Percentiles rank a stretch among this genome's conserved stretches.
phyloP scores from a whole-genome alignment of 2,329 filamentous ascomycete genomes.

The Trichoderma sp. region DNA sequence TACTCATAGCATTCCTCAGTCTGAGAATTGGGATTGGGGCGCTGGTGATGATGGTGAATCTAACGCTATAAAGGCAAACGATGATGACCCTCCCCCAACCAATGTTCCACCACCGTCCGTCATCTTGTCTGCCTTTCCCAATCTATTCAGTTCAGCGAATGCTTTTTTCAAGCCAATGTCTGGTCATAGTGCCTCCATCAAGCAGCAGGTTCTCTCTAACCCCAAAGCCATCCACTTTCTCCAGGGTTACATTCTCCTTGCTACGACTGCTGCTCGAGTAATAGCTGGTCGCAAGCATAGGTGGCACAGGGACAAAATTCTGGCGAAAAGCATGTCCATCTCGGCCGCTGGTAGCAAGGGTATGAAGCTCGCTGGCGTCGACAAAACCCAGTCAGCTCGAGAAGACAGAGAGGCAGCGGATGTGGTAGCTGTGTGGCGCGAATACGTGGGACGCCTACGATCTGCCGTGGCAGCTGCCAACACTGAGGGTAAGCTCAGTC shows the following conservation, averaged over 20 bases:
- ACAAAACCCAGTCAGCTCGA: constrained; percentile 75
- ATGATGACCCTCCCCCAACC: constrained; percentile 61
- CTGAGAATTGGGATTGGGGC: constrained; percentile 52
- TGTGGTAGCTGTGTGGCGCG: constrained; percentile 71
- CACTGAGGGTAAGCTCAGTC: constrained; percentile 50
- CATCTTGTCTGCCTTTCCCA: constrained; percentile 72
- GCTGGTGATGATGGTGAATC: constrained; percentile 36
- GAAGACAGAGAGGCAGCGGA: constrained; percentile 85
- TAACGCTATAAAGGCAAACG: constrained; percentile 25
- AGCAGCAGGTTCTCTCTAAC: constrained; percentile 63
- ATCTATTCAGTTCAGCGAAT: constrained; percentile 65
- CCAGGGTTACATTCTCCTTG: constrained; percentile 60
- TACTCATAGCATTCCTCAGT: constrained; percentile 21
- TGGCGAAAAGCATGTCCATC: constrained; percentile 87
- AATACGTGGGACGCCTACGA: constrained; percentile 71
- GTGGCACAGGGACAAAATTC: constrained; percentile 85
- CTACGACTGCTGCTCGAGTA: constrained; percentile 70
- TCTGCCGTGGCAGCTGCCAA: constrained; percentile 69
- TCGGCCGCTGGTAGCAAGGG: constrained; percentile 72
- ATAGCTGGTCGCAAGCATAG: constrained; percentile 81
- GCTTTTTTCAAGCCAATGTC: constrained; percentile 65
- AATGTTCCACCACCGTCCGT: constrained; percentile 89
- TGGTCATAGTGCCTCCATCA: constrained; percentile 55
- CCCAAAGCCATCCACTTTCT: constrained; percentile 63
- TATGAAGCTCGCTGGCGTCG: constrained; percentile 88